Base-by-base conservation (phyloP, 345 rosid genomes). In the Gossypium arboreum region DNA sequence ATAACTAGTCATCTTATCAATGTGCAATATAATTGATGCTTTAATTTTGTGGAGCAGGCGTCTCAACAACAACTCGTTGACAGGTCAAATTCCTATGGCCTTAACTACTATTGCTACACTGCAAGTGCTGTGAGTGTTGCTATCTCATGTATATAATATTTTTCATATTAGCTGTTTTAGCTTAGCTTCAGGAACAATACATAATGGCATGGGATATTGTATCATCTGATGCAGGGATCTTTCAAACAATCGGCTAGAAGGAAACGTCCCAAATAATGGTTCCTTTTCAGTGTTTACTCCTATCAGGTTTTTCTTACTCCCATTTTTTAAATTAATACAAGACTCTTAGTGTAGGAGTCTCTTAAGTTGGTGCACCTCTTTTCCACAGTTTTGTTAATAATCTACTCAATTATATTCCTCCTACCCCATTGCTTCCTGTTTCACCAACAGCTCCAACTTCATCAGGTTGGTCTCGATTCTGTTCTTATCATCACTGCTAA, bases 361-460 rank as follows among this genome's bases (percentile, higher is more conserved):
- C 74, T 17, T 72, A 29, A 60, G 34, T 43, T 78, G 12, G 2
- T 45, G 50, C 50, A 45, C 12, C 50, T 45, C 50, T 45, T 45
- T 45, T 45, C 12, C 29, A 57, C 61, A 57, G 61, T 57, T 57
- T 57, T 57, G 1, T 0, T 2, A 55, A 55, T 56, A 94, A 89
- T 80, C 7, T 0, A 0, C 75, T 94, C 3, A 83, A 43, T 0
- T 0, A 0, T 6, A 67, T n/a, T 6, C 74, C n/a, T 24, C 24
- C 89, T 76, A 88, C 93, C 7, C 88, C 93, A 3, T 87, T 90
- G 41, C 81, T 92, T 76, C 85, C 93, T 66, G 1, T 71, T 56
- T 15, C 79, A 70, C 79, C 86, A 29, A 1, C 84, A 2, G 9
- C 86, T 54, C 6, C 83, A 17, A 0, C 84, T 56, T 11, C 88